Evolutionary conservation across 1,284 basidiomycete genomes (phyloP).

Genomic region (Mycosarcoma mackinlayi): DNA sequence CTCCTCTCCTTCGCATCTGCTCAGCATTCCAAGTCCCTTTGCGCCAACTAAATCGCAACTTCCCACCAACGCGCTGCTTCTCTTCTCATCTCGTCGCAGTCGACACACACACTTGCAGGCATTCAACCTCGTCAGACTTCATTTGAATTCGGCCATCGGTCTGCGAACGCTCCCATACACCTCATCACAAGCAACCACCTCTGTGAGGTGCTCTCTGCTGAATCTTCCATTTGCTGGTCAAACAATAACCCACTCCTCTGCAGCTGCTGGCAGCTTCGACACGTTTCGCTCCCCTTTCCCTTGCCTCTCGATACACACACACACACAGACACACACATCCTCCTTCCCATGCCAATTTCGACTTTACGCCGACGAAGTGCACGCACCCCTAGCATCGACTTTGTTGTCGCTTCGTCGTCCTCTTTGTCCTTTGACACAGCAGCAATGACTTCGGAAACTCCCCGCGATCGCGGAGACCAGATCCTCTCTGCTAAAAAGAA

Average conservation of each 20-base stretch:
- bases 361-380: slow-evolving; percentile 7
- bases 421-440: not conserved
- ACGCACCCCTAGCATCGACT: slow-evolving; percentile 13
- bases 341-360: slow-evolving; percentile 9
- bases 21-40: not conserved
- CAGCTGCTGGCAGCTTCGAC: slow-evolving; percentile 30
- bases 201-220: slow-evolving; percentile 16
- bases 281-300: not conserved
- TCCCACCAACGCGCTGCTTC: slow-evolving; percentile 3
- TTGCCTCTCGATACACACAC: not conserved
- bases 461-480: slow-evolving; percentile 50
- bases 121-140: slow-evolving; percentile 3
- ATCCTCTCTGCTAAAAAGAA: slow-evolving; percentile 62
- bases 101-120: not conserved
- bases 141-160: slow-evolving; percentile 3
- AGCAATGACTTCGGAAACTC: slow-evolving; percentile 8
- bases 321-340: not conserved
- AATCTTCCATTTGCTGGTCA: slow-evolving; percentile 32
- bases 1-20: not conserved
- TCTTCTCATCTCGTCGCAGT: not conserved
- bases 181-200: slow-evolving; percentile 10
- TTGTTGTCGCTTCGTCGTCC: slow-evolving; percentile 1
- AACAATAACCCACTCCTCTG: slow-evolving; percentile 6
- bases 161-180: slow-evolving; percentile 2
- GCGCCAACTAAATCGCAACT: not conserved